These are phyloP conservation scores for Ramaria rubella DNA, from an alignment of 768 basidiomycete genomes.

Conservation along the genomic window DNA sequence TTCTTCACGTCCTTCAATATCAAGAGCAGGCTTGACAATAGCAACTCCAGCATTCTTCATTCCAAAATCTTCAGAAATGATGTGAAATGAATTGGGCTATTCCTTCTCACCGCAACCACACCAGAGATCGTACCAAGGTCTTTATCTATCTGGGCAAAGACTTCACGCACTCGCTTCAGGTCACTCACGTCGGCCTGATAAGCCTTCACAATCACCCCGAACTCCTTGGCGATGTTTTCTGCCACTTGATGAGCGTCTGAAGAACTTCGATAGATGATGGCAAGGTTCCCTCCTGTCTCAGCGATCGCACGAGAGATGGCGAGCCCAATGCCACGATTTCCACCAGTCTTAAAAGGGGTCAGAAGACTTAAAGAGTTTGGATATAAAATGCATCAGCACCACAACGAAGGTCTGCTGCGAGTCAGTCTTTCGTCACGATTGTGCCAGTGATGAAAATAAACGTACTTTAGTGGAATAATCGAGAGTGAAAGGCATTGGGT, in stretches of 20 bases:
- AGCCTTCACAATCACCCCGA: constrained; percentile 2
- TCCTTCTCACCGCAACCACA: neutral
- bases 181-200: constrained; percentile 10
- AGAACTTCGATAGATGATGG: constrained; percentile 6
- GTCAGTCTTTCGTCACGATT: neutral
- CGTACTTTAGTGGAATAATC: constrained; percentile 5
- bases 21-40: constrained; percentile 6
- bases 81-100: neutral
- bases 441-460: neutral
- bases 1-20: constrained; percentile 8
- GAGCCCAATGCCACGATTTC: constrained; percentile 7
- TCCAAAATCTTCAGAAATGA: neutral
- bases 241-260: neutral
- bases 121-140: constrained; percentile 5
- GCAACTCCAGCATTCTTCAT: constrained; percentile 9
- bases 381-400: neutral
- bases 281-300: constrained; percentile 6
- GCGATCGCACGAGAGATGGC: constrained; percentile 9
- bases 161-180: neutral
- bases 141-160: neutral
- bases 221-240: constrained; percentile 4
- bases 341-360: constrained; percentile 1
- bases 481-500: constrained; percentile 7
- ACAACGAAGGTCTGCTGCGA: constrained; percentile 5
- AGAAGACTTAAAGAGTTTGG: neutral